Evolutionary conservation across 305 asterid species (phyloP).

Genomic region (Withania somnifera): DNA sequence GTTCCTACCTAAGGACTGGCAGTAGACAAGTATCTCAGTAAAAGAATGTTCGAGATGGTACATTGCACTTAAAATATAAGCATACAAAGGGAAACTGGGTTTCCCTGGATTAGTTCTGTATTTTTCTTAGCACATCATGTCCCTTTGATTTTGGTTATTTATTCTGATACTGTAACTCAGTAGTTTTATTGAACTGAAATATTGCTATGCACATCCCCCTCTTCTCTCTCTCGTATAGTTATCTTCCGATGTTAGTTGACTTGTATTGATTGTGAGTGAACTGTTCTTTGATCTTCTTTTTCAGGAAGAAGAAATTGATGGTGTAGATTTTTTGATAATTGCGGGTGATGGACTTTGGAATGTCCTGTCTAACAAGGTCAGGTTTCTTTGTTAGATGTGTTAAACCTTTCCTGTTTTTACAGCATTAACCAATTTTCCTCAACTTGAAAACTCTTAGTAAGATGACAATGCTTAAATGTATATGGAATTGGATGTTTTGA

Average conservation of each 20-base stretch:
- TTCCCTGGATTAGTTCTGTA: not conserved
- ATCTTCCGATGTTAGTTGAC: not conserved
- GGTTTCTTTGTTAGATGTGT: not conserved
- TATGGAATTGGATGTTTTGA: not conserved
- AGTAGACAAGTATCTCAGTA: not conserved
- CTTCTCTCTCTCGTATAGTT: not conserved
- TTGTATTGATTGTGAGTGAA: not conserved
- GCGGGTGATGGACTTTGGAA: slow-evolving; percentile 50
- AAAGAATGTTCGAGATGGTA: not conserved
- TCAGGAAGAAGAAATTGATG: slow-evolving; percentile 36
- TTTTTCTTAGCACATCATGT: not conserved
- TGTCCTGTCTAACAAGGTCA: slow-evolving; percentile 39
- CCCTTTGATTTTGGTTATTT: not conserved
- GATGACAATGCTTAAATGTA: not conserved
- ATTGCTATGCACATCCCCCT: not conserved
- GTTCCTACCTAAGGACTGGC: not conserved
- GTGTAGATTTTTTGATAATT: slow-evolving; percentile 31
- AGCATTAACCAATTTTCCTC: not conserved
- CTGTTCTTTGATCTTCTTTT: not conserved
- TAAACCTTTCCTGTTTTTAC: not conserved
- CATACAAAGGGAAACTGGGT: not conserved
- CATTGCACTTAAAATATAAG: not conserved
- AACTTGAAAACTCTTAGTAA: not conserved
- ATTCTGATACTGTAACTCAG: not conserved
- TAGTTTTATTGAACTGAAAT: not conserved